phyloP scores from a whole-genome alignment of 1,284 basidiomycete genomes.

The Pisolithus thermaeus region DNA sequence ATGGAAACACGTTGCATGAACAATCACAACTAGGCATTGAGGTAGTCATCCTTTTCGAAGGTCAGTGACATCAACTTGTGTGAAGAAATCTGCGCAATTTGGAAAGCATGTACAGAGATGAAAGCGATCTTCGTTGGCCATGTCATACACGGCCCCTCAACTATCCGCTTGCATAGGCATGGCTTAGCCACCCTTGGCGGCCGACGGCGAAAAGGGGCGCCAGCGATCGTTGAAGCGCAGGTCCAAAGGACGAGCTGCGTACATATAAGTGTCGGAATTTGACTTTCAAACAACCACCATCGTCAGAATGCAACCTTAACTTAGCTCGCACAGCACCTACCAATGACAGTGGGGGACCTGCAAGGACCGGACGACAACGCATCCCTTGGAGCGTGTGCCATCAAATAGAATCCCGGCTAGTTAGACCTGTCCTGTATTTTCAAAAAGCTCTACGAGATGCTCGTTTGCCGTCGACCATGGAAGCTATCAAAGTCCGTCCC shows the following conservation, averaged over 20 bases:
- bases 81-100: no score
- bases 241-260: conserved; percentile 81
- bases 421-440: conserved; percentile 93
- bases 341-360: conserved; percentile 85
- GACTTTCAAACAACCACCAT: conserved; percentile 36
- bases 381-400: conserved; percentile 85
- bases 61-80: no score
- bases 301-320: neutral
- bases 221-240: conserved; percentile 90
- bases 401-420: conserved; percentile 93
- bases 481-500: conserved; percentile 45
- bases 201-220: conserved; percentile 82
- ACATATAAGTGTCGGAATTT: conserved; percentile 89
- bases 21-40: no score
- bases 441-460: conserved; percentile 95
- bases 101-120: no score
- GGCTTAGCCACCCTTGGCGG: conserved; percentile 77
- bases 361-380: conserved; percentile 94
- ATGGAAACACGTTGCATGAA: no score
- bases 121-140: neutral
- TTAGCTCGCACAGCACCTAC: conserved; percentile 33
- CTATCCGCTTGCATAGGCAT: conserved; percentile 51
- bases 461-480: conserved; percentile 99
- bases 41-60: no score
- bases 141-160: conserved; percentile 8